These are phyloP conservation scores for Luffa aegyptiaca DNA, from an alignment of 306 rosid genomes.

Conservation along the genomic window DNA sequence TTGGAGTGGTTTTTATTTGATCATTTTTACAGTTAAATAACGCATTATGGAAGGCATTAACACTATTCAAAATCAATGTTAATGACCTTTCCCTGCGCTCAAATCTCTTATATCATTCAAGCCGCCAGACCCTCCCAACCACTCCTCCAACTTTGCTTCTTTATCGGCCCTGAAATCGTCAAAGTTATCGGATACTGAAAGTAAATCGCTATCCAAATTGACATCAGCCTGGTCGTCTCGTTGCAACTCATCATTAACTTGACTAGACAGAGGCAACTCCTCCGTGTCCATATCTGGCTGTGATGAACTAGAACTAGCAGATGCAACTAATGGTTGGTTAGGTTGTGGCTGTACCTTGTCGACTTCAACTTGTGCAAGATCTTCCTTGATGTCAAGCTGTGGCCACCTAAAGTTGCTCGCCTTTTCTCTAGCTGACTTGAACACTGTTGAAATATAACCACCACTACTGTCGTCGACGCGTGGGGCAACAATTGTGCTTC, in stretches of 20 bases:
- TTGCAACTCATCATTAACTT: conserved; percentile 36
- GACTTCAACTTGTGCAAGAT: conserved; percentile 16
- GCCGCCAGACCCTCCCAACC: conserved; percentile 52
- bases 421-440: conserved; percentile 64
- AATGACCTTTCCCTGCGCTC: conserved; percentile 24
- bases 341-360: conserved; percentile 20
- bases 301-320: conserved; percentile 26
- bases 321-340: conserved; percentile 23
- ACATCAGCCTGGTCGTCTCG: conserved; percentile 18
- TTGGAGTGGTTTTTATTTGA: not conserved
- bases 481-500: conserved; percentile 10
- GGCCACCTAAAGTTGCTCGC: conserved; percentile 56
- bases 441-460: conserved; percentile 47
- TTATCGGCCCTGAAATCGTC: conserved; percentile 64
- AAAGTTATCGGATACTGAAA: conserved; percentile 33
- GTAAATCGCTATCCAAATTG: conserved; percentile 21
- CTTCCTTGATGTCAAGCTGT: conserved; percentile 35
- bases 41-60: not conserved
- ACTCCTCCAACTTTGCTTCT: conserved; percentile 71
- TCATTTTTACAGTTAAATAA: conserved; percentile 4
- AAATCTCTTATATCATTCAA: conserved; percentile 12
- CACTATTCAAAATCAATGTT: conserved; percentile 10
- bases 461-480: conserved; percentile 29
- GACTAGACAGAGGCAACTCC: conserved; percentile 51
- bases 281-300: conserved; percentile 37